A percentile compares a stretch with the other conserved stretches of the same genome.
Evolutionary conservation across 371 early-diverging fungal species (phyloP).

Genomic region (Syncephalastrum contaminatum): DNA sequence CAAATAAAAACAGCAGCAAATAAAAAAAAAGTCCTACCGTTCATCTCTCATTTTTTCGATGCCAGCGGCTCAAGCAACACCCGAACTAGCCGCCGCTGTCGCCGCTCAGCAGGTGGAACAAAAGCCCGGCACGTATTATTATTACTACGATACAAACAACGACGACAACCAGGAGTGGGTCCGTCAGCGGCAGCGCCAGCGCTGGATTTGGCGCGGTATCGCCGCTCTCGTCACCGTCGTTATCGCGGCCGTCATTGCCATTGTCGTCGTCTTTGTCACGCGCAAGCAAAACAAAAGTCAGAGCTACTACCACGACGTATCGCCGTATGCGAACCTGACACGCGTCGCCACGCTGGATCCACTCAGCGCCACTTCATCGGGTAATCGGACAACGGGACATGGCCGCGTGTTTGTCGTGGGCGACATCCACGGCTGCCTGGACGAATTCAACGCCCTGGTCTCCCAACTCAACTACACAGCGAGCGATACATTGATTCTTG

Average conservation of each 20-base stretch:
- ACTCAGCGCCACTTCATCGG: not conserved
- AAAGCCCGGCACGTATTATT: too few species aligned
- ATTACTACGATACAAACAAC: too few species aligned
- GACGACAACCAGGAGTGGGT: too few species aligned
- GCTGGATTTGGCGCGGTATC: constrained; percentile 8
- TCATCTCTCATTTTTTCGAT: too few species aligned
- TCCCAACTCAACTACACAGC: constrained; percentile 38
- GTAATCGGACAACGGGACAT: constrained; percentile 7
- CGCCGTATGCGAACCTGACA: constrained; percentile 42
- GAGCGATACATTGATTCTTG: constrained; percentile 60
- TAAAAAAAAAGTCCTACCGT: too few species aligned
- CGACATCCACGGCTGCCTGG: constrained; percentile 68
- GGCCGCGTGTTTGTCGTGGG: constrained; percentile 66
- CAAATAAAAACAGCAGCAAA: too few species aligned
- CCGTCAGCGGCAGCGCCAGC: constrained; percentile 1
- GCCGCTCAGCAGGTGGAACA: too few species aligned
- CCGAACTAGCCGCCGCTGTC: too few species aligned
- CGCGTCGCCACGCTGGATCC: constrained; percentile 17
- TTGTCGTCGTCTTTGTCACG: constrained; percentile 10
- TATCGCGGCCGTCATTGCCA: constrained; percentile 8
- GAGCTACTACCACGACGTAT: constrained; percentile 15
- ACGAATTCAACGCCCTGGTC: constrained; percentile 54
- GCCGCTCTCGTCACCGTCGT: constrained; percentile 3
- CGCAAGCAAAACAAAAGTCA: not conserved
- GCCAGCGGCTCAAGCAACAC: too few species aligned